Evolutionary conservation across 768 basidiomycete species (phyloP).

Genomic region (Amanita muscaria): DNA sequence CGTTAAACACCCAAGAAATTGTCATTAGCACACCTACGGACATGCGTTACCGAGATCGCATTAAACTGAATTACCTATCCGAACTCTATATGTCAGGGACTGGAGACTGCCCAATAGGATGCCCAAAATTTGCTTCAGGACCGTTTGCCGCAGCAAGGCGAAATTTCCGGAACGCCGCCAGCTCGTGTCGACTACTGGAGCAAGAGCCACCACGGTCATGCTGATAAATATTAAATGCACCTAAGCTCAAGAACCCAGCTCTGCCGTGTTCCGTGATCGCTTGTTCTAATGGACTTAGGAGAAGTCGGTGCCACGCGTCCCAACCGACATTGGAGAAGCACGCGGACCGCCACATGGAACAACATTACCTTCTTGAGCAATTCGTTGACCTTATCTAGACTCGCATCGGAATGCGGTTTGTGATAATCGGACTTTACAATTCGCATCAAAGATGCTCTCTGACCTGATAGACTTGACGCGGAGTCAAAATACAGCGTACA

Average conservation of each 20-base stretch:
- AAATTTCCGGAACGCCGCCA: conserved; percentile 1
- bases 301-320: background rate
- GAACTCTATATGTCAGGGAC: conserved; percentile 7
- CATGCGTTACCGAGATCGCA: conserved; percentile 7
- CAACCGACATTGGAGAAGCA: conserved; percentile 1
- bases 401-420: conserved; percentile 3
- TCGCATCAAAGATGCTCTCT: background rate
- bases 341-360: background rate
- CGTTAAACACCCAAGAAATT: conserved; percentile 1
- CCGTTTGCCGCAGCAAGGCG: background rate
- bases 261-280: conserved; percentile 1
- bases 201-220: conserved; percentile 5
- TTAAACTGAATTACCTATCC: conserved; percentile 5
- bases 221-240: background rate
- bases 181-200: conserved; percentile 2
- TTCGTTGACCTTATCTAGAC: conserved; percentile 2
- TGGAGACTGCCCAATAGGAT: background rate
- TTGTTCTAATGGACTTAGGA: background rate
- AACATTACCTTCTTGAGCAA: conserved; percentile 5
- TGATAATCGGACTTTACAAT: background rate
- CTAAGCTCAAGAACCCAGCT: conserved; percentile 1
- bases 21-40: conserved; percentile 4
- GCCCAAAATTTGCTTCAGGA: background rate
- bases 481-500: too few species aligned
- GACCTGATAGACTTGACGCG: too few species aligned